Evolutionary conservation across 2,329 filamentous ascomycete genomes (phyloP), one percentile per base, ranked within the genome.

Genomic region (Basipetospora chlamydospora): DNA sequence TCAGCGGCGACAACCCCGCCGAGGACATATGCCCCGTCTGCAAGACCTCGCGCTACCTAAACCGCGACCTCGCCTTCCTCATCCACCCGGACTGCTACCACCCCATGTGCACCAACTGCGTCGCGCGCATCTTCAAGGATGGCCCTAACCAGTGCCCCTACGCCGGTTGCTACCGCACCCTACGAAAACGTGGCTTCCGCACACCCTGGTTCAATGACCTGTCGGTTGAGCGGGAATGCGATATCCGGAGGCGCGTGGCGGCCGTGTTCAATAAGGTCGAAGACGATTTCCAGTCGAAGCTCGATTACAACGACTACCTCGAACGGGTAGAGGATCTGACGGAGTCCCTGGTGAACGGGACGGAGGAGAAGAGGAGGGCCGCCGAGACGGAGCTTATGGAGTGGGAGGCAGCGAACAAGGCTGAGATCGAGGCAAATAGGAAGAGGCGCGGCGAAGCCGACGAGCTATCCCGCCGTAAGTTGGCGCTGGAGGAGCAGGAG

Each of bases 71-170:
- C 73, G 73, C 80, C 45, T 96, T 98, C 61, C 80, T 90, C 48
- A 87, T 98, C 63, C 95, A 96, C 57, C 85, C 88, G 7, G 86
- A 93, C 66, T 98, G 90, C 71, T 98, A 98, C 66, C 90, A 98
- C 67, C 85, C 85, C 47, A 96, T 98, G 84, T 98, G 90, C 66
- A 80, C 85, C 56, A 87, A 83, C 39, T 98, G 90, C 63, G 87
- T 96, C 28, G 82, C 88, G 58, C 81, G 88, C 39, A 83, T 96
- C 49, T 98, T 96, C 68, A 81, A 80, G 25, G 78, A 84, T 38
- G 90, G 90, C 0, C 90, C 90, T 1, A 84, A 86, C 39, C 82
- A 86, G 42, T 98, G 92, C 53, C 90, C 90, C 1, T 84, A 95
- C 40, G 83, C 84, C 0, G 82, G 80, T 28, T 98, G 90, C 60